Conservation (phyloP, 768 basidiomycete genomes). For the Tylopilus rubrobrunneus region DNA sequence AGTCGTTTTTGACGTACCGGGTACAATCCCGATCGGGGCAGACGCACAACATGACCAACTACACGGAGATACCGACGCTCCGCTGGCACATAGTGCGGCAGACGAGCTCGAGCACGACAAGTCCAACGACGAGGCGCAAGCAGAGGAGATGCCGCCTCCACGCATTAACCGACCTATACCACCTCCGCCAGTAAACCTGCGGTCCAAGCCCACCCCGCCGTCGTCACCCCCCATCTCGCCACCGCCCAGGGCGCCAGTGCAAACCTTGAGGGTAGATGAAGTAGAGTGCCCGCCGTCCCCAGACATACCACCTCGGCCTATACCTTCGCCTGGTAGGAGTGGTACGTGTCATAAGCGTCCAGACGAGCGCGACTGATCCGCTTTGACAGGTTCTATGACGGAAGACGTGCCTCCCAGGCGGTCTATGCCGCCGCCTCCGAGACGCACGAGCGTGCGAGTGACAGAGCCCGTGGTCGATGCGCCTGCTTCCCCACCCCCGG, state of each 20-base stretch:
- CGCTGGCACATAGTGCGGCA: not conserved
- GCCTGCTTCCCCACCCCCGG: slow-evolving; percentile 19
- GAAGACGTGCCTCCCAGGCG: slow-evolving; percentile 18
- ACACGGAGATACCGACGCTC: not conserved
- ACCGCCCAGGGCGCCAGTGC: slow-evolving; percentile 9
- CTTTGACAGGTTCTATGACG: slow-evolving; percentile 9
- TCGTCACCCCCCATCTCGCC: slow-evolving; percentile 15
- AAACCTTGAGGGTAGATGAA: slow-evolving; percentile 16
- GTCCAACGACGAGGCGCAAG: slow-evolving; percentile 14
- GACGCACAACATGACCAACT: not conserved
- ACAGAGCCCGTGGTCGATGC: slow-evolving; percentile 5
- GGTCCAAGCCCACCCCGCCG: slow-evolving; percentile 20
- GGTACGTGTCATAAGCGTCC: slow-evolving; percentile 14
- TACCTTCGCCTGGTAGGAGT: slow-evolving; percentile 30
- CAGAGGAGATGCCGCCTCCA: slow-evolving; percentile 29
- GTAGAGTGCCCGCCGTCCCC: slow-evolving; percentile 27
- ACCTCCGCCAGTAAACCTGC: slow-evolving; percentile 25
- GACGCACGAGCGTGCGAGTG: slow-evolving; percentile 22
- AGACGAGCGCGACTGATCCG: not conserved
- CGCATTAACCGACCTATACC: slow-evolving; percentile 31
- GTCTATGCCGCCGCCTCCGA: slow-evolving; percentile 20
- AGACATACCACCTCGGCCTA: slow-evolving; percentile 27
- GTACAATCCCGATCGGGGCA: not conserved
- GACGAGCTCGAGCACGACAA: slow-evolving; percentile 3
- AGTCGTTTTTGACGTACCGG: not conserved